Percentiles rank a stretch among this genome's conserved stretches.
phyloP scores from a whole-genome alignment of 2,329 filamentous ascomycete genomes.

The Acarospora socialis region DNA sequence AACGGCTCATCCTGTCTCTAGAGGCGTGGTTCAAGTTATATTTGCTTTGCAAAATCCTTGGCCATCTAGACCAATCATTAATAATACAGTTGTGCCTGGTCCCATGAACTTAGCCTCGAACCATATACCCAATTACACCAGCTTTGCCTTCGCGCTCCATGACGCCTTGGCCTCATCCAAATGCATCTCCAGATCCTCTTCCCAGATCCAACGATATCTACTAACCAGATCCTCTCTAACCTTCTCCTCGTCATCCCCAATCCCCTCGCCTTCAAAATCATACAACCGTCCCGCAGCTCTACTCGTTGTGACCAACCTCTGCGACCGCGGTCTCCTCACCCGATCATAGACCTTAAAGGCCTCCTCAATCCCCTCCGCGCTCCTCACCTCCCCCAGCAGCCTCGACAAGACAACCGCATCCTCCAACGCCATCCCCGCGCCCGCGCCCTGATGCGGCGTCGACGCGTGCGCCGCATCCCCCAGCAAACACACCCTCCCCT shows the following conservation, averaged over 20 bases:
- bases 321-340: slow-evolving; percentile 10
- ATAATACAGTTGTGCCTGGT: too few relatives aligned
- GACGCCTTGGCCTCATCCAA: slow-evolving; percentile 5
- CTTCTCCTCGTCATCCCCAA: slow-evolving; percentile 9
- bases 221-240: slow-evolving; percentile 6
- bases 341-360: slow-evolving; percentile 12
- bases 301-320: slow-evolving; percentile 12
- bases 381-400: slow-evolving; percentile 4
- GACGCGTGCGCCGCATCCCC: slow-evolving; percentile 13
- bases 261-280: slow-evolving; percentile 9
- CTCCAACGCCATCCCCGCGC: slow-evolving; percentile 12
- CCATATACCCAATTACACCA: background rate
- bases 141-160: slow-evolving; percentile 1
- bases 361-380: slow-evolving; percentile 1
- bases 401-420: slow-evolving; percentile 9
- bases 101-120: background rate
- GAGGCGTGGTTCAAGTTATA: too few relatives aligned
- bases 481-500: slow-evolving; percentile 7
- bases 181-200: slow-evolving; percentile 10
- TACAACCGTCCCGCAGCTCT: slow-evolving; percentile 9
- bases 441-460: slow-evolving; percentile 12
- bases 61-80: too few relatives aligned
- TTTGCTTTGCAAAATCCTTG: too few relatives aligned
- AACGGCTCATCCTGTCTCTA: too few relatives aligned
- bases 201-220: slow-evolving; percentile 14